phyloP scores from a whole-genome alignment of 495 filamentous ascomycete species.

The Podospora sp. region DNA sequence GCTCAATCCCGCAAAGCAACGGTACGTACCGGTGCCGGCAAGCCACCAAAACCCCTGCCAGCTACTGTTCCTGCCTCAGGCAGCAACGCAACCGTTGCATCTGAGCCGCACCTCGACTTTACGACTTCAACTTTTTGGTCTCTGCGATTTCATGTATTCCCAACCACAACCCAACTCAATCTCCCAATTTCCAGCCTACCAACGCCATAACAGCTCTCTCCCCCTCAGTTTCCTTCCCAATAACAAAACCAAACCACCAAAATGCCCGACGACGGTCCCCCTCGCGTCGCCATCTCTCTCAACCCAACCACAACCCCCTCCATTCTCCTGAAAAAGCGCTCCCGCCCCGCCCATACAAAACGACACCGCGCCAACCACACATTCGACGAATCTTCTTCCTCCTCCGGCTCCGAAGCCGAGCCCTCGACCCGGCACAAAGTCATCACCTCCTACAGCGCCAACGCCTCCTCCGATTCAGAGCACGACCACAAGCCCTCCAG shows the following conservation, averaged over 20 bases:
- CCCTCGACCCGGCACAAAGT: constrained; percentile 33
- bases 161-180: too few species aligned
- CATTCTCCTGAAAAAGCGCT: constrained; percentile 31
- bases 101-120: background rate
- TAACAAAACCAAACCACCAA: background rate
- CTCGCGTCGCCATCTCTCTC: constrained; percentile 45
- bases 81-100: background rate
- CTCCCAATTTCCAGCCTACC: too few species aligned
- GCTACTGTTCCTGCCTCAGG: background rate
- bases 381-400: constrained; percentile 40
- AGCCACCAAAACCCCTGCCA: background rate
- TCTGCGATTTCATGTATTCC: too few species aligned
- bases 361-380: constrained; percentile 40
- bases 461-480: background rate
- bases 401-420: constrained; percentile 32
- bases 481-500: background rate
- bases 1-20: background rate
- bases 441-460: constrained; percentile 36
- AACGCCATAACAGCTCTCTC: too few species aligned
- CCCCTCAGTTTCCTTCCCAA: too few species aligned
- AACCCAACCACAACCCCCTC: constrained; percentile 29
- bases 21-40: background rate
- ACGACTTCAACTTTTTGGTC: too few species aligned
- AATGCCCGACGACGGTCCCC: constrained; percentile 30
- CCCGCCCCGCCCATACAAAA: constrained; percentile 40